A percentile compares a stretch with the other conserved stretches of the same genome.
Evolutionary conservation across 371 early-diverging fungal genomes (phyloP).

Genomic region (Blastocladiella emersonii): DNA sequence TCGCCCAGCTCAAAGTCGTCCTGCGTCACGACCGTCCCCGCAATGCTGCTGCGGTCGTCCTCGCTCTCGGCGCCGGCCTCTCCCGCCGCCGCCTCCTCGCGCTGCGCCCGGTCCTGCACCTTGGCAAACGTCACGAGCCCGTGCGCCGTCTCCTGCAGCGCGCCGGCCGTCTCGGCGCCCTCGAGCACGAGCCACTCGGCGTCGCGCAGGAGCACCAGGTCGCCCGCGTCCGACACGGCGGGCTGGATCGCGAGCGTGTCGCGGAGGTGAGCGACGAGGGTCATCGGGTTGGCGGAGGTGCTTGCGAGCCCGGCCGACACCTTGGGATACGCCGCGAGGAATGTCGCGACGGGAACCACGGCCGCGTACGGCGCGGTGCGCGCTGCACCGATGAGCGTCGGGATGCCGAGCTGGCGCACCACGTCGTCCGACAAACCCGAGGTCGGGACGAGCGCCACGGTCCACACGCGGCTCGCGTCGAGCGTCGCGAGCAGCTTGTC

Average conservation of each 20-base stretch:
- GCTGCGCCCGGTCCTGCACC: conserved; percentile 16
- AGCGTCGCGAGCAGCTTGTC: neutral
- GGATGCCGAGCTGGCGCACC: neutral
- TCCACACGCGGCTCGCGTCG: neutral
- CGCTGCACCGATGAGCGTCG: too few relatives aligned
- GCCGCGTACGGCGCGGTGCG: neutral
- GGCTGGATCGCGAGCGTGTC: too few relatives aligned
- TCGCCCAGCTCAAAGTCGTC: neutral
- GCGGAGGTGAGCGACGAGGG: too few relatives aligned
- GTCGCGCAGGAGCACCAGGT: neutral
- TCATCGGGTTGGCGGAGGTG: too few relatives aligned
- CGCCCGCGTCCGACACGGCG: too few relatives aligned
- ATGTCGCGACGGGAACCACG: too few relatives aligned
- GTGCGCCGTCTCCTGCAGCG: too few relatives aligned
- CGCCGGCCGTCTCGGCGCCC: neutral
- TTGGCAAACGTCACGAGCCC: neutral
- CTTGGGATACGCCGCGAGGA: too few relatives aligned
- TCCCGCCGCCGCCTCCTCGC: conserved; percentile 32
- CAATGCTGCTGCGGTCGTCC: neutral
- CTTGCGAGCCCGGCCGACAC: too few relatives aligned
- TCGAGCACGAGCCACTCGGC: neutral
- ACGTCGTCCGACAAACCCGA: neutral
- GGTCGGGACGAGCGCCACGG: neutral
- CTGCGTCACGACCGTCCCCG: neutral
- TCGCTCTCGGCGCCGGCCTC: conserved; percentile 18